Evolutionary conservation across 2,329 filamentous ascomycete genomes (phyloP), one percentile per base, ranked within the genome.

Genomic region (Intubia oerlemansii): DNA sequence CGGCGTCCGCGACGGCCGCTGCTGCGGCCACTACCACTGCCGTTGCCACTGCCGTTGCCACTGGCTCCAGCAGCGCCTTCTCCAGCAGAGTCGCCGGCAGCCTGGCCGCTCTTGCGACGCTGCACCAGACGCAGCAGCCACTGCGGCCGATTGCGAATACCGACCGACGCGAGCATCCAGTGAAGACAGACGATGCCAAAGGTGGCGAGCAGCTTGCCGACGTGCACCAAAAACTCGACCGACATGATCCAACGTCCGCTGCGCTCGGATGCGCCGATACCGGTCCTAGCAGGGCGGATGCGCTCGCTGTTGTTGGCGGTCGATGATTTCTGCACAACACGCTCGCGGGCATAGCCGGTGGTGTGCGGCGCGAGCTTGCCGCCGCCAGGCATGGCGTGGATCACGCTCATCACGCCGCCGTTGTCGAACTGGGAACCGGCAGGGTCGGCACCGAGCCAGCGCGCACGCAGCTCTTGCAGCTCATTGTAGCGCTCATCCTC

Each of bases 401-500:
- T 57, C 7, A 67, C 41, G 0, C 62, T 63, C 15, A 66, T 61
- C 2, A 59, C 57, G 2, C 63, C 62, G 13, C 57, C 51, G 7
- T 56, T 53, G 33, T 67, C 62, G 32, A 61, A 62, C 3, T 52
- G 53, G 4, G 58, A 54, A 10, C 55, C 56, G 2, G 54, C 49
- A 3, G 57, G 40, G 14, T 55, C 56, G 11, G 57, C 49, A 5
- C 52, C 54, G 5, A 60, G 46, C 50, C 57, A 60, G 28, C 63
- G 57, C 41, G 56, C 56, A 21, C 57, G 54, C 21, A 66, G 39
- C 33, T 60, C 53, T 39, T 88, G 71, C 4, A 91, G 57, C 42
- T 95, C 81, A 25, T 70, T 62, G 8, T 85, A 58, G 5, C 84
- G 66, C 38, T 91, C 78, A 40, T 85, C 78, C 44, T 98, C 88